Base-by-base conservation (phyloP, 1,139 yeast genomes). In the Sugiyamaella neomexicana region DNA sequence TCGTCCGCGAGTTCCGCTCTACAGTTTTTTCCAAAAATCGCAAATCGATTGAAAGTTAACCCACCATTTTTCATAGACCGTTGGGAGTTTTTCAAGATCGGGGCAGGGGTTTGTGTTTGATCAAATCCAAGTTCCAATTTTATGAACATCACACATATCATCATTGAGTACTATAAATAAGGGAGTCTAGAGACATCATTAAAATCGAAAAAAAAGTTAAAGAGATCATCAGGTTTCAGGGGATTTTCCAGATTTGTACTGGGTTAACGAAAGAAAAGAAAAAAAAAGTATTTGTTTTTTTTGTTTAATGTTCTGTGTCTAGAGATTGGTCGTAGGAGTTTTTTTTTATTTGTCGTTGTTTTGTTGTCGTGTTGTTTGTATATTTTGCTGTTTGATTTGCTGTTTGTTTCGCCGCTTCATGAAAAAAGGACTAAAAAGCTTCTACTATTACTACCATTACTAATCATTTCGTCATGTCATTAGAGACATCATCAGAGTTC, bases 381-480 rank as follows among this genome's bases (percentile, higher is more conserved):
- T 38, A 9, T 16, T 38, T 38, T 16, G 9, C 27, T 9, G 12
- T 12, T 12, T 12, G 27, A 13, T 12, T 38, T 7, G 9, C 15
- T 38, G 23, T 38, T 7, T 38, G 9, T 38, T 5, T 38, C 10
- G n/a, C n/a, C n/a, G n/a, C n/a, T n/a, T n/a, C n/a, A n/a, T n/a
- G n/a, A n/a, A n/a, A n/a, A n/a, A n/a, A n/a, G n/a, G n/a, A n/a
- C n/a, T n/a, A n/a, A n/a, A n/a, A n/a, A n/a, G n/a, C n/a, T n/a
- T n/a, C n/a, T n/a, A n/a, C n/a, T n/a, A n/a, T n/a, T n/a, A n/a
- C n/a, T n/a, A n/a, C n/a, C n/a, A n/a, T n/a, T n/a, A n/a, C 12
- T 32, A 32, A 8, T n/a, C 37, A 32, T 8, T 32, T 32, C 37
- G 47, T 41, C 38, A 55, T 58, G 59, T 56, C 60, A 31, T 47